Conservation (phyloP, 352 stramenopile species). For the Globisporangium parvum region DNA sequence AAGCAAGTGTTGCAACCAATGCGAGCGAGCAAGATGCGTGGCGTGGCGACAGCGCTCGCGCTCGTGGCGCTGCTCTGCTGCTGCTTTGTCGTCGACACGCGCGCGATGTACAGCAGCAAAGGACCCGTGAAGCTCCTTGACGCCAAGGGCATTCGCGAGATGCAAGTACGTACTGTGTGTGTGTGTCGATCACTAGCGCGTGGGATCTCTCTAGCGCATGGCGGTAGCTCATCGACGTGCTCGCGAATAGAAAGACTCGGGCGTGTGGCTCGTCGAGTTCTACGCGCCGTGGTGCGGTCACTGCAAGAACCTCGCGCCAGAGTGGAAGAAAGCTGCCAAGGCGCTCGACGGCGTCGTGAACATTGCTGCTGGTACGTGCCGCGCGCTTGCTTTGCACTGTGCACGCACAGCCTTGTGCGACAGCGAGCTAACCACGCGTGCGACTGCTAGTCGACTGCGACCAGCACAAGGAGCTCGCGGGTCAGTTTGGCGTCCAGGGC, state of each 20-base stretch:
- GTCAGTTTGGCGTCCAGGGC: constrained; percentile 85
- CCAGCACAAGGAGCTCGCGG: constrained; percentile 77
- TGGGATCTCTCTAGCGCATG: background rate
- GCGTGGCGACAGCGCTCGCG: constrained; percentile 14
- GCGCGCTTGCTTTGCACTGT: no score
- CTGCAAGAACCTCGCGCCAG: constrained; percentile 90
- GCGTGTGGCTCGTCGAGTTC: constrained; percentile 94
- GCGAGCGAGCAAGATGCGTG: constrained; percentile 12
- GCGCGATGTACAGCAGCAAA: constrained; percentile 58
- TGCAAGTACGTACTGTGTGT: constrained; percentile 28
- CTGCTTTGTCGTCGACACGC: constrained; percentile 25
- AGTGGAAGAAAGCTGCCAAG: constrained; percentile 90
- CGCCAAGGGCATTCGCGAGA: constrained; percentile 58
- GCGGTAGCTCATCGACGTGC: background rate
- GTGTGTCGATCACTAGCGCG: background rate
- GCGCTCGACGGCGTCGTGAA: constrained; percentile 87
- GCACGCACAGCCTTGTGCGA: no score
- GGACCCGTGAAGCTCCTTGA: constrained; percentile 70
- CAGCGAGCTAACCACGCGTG: no score
- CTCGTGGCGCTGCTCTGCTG: constrained; percentile 21
- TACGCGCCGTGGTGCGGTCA: constrained; percentile 94
- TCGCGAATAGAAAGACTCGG: constrained; percentile 42
- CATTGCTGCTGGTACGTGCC: constrained; percentile 69
- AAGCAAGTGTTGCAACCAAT: constrained; percentile 4
- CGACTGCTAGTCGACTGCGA: constrained; percentile 79